A percentile compares a stretch with the other conserved stretches of the same genome.
phyloP scores from a whole-genome alignment of 768 basidiomycete species.

The Leucosporidium scottii region DNA sequence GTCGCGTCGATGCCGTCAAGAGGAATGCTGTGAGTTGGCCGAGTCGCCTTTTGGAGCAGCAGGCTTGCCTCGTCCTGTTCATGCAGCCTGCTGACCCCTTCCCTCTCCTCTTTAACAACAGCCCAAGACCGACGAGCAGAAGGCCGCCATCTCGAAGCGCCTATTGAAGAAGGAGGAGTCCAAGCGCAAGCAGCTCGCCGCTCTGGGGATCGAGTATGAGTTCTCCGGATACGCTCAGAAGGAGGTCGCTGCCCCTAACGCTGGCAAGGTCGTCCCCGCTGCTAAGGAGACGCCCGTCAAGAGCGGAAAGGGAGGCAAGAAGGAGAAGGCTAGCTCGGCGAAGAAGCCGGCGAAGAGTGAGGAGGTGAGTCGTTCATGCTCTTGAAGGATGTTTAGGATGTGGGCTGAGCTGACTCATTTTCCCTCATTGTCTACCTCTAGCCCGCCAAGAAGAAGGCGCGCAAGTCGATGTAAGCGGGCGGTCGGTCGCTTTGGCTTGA shows the following conservation, averaged over 20 bases:
- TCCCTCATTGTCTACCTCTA: neutral
- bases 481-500: no score
- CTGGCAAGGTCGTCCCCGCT: constrained; percentile 4
- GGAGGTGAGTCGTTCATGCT: constrained; percentile 8
- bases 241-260: constrained; percentile 13
- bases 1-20: constrained; percentile 47
- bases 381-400: neutral
- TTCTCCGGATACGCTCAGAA: constrained; percentile 68
- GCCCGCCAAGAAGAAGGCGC: constrained; percentile 27
- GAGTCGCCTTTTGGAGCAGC: neutral
- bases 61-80: no score
- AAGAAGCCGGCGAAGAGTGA: constrained; percentile 26
- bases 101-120: constrained; percentile 37
- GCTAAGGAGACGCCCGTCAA: constrained; percentile 16
- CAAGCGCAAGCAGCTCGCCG: constrained; percentile 69
- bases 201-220: constrained; percentile 78
- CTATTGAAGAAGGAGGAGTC: constrained; percentile 68
- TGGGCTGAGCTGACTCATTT: neutral
- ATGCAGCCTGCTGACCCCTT: neutral
- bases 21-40: constrained; percentile 67
- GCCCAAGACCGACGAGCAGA: constrained; percentile 68
- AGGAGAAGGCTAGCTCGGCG: constrained; percentile 10
- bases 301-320: constrained; percentile 8
- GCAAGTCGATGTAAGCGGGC: constrained; percentile 16
- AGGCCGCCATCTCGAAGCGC: constrained; percentile 57